Evolutionary conservation across 2,329 filamentous ascomycete species (phyloP).

Genomic region (Botrytis fabae): DNA sequence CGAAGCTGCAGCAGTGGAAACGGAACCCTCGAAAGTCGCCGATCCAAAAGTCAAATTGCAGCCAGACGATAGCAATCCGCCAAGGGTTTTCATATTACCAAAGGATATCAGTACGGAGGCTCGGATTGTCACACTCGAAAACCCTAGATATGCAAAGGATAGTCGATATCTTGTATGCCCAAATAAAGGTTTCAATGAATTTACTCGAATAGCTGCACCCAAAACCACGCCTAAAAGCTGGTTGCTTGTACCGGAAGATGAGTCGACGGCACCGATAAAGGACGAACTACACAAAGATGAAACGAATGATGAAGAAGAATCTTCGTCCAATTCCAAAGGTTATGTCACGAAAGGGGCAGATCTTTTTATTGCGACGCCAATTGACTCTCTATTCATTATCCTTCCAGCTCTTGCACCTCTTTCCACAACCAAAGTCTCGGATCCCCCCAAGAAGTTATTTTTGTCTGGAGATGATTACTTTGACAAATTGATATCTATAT

Average conservation of each 20-base stretch:
- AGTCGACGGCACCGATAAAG: conserved; percentile 24
- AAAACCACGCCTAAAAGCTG: conserved; percentile 60
- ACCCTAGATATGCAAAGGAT: conserved; percentile 57
- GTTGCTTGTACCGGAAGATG: conserved; percentile 47
- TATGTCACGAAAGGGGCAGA: conserved; percentile 67
- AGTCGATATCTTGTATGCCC: conserved; percentile 64
- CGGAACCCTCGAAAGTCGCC: conserved; percentile 34
- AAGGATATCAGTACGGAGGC: conserved; percentile 54
- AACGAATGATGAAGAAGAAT: conserved; percentile 25
- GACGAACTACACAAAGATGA: conserved; percentile 32
- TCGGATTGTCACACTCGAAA: conserved; percentile 59
- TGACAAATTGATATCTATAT: conserved; percentile 57
- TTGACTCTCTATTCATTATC: conserved; percentile 83
- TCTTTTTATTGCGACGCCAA: conserved; percentile 77
- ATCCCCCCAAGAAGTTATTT: conserved; percentile 61
- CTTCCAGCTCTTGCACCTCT: conserved; percentile 66
- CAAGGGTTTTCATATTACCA: conserved; percentile 62
- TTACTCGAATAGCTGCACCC: conserved; percentile 57
- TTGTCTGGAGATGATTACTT: conserved; percentile 71
- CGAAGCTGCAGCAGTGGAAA: conserved; percentile 28
- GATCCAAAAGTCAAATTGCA: conserved; percentile 38
- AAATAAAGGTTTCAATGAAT: conserved; percentile 63
- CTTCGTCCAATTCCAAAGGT: conserved; percentile 41
- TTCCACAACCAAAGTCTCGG: conserved; percentile 45
- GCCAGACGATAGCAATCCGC: conserved; percentile 45